Evolutionary conservation across 2,329 filamentous ascomycete species (phyloP).

Genomic region (Alternaria triticina): DNA sequence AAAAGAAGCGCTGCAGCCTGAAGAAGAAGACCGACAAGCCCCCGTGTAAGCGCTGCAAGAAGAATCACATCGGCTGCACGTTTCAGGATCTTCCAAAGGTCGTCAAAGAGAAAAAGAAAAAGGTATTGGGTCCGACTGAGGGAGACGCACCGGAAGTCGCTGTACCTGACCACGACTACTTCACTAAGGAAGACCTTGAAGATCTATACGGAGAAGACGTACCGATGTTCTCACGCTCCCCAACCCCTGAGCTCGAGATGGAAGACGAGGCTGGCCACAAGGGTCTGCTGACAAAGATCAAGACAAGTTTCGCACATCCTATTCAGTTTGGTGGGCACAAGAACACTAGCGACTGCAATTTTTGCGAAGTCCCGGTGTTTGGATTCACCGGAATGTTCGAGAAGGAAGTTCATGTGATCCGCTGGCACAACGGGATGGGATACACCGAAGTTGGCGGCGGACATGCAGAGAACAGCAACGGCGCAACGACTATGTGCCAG

Average conservation of each 20-base stretch:
- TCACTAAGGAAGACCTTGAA: slow-evolving; percentile 23
- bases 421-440: slow-evolving; percentile 43
- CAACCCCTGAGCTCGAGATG: slow-evolving; percentile 33
- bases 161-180: slow-evolving; percentile 1
- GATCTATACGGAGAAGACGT: slow-evolving; percentile 16
- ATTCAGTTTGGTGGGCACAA: slow-evolving; percentile 40
- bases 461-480: slow-evolving; percentile 37
- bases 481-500: slow-evolving; percentile 33
- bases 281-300: slow-evolving; percentile 39
- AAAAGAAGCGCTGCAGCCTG: slow-evolving; percentile 40
- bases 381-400: slow-evolving; percentile 50
- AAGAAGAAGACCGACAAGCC: slow-evolving; percentile 35
- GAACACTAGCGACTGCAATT: slow-evolving; percentile 45
- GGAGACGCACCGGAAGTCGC: slow-evolving; percentile 9
- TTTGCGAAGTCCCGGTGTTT: slow-evolving; percentile 51
- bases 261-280: slow-evolving; percentile 33
- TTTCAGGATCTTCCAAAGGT: slow-evolving; percentile 32
- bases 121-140: background rate
- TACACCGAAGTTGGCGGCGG: slow-evolving; percentile 50
- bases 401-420: slow-evolving; percentile 43
- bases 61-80: slow-evolving; percentile 33
- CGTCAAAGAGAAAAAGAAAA: slow-evolving; percentile 13
- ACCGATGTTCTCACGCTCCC: slow-evolving; percentile 10
- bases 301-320: slow-evolving; percentile 52
- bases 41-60: slow-evolving; percentile 43